A percentile compares a stretch with the other conserved stretches of the same genome.
phyloP scores from a whole-genome alignment of 495 filamentous ascomycete genomes.

The Aspergillus ellipticus region DNA sequence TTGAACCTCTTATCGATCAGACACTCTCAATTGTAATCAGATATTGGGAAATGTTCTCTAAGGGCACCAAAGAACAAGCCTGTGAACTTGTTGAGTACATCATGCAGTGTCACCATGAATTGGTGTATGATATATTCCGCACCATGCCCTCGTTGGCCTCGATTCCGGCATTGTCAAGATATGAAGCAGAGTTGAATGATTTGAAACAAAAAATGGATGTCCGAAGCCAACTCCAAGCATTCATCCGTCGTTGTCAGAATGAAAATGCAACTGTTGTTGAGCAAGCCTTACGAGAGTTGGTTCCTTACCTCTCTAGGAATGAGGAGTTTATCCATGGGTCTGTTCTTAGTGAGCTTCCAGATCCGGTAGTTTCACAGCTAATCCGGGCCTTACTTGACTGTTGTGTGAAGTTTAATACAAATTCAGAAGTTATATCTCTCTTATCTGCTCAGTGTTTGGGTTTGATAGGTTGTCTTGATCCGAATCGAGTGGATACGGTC shows the following conservation, averaged over 20 bases:
- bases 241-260: constrained; percentile 67
- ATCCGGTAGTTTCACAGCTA: constrained; percentile 65
- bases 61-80: constrained; percentile 52
- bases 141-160: constrained; percentile 73
- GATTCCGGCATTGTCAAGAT: constrained; percentile 64
- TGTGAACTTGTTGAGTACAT: constrained; percentile 61
- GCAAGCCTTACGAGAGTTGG: constrained; percentile 73
- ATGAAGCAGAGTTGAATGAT: constrained; percentile 58
- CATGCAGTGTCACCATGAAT: constrained; percentile 52
- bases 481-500: constrained; percentile 78
- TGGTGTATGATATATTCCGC: constrained; percentile 61
- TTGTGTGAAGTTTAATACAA: constrained; percentile 70
- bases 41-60: constrained; percentile 69
- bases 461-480: constrained; percentile 84
- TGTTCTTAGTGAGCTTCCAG: constrained; percentile 81
- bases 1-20: constrained; percentile 74
- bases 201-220: constrained; percentile 59
- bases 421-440: constrained; percentile 59
- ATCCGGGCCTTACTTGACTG: constrained; percentile 78
- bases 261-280: constrained; percentile 82
- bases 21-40: constrained; percentile 82
- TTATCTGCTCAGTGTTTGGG: constrained; percentile 78
- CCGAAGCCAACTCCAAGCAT: constrained; percentile 61
- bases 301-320: constrained; percentile 64
- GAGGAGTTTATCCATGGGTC: constrained; percentile 79